phyloP scores from a whole-genome alignment of 192 early-diverging fungal genomes.

The Coemansia sp. region DNA sequence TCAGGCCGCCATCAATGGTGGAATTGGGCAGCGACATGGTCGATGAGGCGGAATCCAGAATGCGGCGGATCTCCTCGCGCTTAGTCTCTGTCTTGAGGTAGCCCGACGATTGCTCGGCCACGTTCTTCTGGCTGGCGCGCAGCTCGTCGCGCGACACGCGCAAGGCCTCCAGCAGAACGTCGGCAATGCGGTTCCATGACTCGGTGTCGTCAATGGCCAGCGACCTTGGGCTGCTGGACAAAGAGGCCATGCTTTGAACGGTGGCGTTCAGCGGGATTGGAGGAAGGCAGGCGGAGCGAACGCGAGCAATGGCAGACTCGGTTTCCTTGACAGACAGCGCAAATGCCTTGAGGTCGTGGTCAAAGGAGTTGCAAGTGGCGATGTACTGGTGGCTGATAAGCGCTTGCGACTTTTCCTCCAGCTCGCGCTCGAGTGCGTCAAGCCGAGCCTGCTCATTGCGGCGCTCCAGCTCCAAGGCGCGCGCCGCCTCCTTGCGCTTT shows the following conservation, averaged over 20 bases:
- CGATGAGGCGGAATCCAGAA: constrained; percentile 19
- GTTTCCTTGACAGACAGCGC: constrained; percentile 24
- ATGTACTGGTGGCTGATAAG: constrained; percentile 46
- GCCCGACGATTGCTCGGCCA: constrained; percentile 22
- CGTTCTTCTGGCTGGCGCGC: constrained; percentile 30
- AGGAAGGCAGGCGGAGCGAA: constrained; percentile 32
- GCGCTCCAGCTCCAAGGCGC: constrained; percentile 5
- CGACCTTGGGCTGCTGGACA: constrained; percentile 15
- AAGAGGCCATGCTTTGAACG: constrained; percentile 19
- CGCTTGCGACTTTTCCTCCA: constrained; percentile 23
- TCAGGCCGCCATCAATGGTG: constrained; percentile 27
- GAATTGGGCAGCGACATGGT: constrained; percentile 14
- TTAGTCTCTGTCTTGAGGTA: constrained; percentile 42
- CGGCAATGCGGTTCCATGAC: constrained; percentile 41
- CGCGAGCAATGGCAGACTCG: constrained; percentile 21
- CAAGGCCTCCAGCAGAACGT: constrained; percentile 45
- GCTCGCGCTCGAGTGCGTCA: constrained; percentile 19
- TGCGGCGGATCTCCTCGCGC: constrained; percentile 40
- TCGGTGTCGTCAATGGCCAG: constrained; percentile 47
- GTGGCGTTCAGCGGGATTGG: constrained; percentile 40
- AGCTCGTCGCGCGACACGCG: constrained; percentile 45
- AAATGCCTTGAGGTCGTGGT: constrained; percentile 41
- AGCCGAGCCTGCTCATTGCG: constrained; percentile 16
- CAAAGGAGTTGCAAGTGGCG: constrained; percentile 45
- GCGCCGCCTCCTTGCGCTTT: constrained; percentile 3